These are phyloP conservation scores for Pseudophaeomoniella oleicola DNA, from an alignment of 2,329 filamentous ascomycete genomes.

Conservation along the genomic window DNA sequence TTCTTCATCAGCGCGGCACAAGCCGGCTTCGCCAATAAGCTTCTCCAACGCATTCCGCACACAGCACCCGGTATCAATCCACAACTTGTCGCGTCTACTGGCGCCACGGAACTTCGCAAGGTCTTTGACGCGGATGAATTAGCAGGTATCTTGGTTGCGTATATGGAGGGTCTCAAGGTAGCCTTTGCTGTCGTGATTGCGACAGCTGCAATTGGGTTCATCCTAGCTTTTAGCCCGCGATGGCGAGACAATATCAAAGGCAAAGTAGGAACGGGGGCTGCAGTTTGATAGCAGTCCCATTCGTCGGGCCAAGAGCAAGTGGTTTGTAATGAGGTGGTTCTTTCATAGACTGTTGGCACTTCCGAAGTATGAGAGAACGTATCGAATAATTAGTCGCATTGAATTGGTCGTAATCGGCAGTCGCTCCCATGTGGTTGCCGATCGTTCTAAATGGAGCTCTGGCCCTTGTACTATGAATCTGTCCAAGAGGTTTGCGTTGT, in stretches of 20 bases:
- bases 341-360: no score
- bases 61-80: slow-evolving; percentile 14
- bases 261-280: slow-evolving; percentile 6
- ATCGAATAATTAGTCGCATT: no score
- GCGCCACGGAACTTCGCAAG: slow-evolving; percentile 16
- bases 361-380: no score
- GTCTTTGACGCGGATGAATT: slow-evolving; percentile 14
- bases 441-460: no score
- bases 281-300: slow-evolving; percentile 1
- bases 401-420: no score
- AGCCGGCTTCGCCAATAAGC: slow-evolving; percentile 18
- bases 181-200: slow-evolving; percentile 11
- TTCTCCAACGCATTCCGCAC: slow-evolving; percentile 12
- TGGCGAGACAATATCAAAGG: slow-evolving; percentile 12
- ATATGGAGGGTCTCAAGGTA: slow-evolving; percentile 17
- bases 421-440: no score
- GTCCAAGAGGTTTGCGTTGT: no score
- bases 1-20: slow-evolving; percentile 18
- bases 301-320: no score
- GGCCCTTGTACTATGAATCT: no score
- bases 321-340: no score
- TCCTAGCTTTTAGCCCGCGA: slow-evolving; percentile 9
- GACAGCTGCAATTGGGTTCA: slow-evolving; percentile 7
- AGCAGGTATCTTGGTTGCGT: slow-evolving; percentile 15
- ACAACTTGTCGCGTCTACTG: slow-evolving; percentile 13